phyloP scores from a whole-genome alignment of 805 yeast species.

The Suhomyces sp. region DNA sequence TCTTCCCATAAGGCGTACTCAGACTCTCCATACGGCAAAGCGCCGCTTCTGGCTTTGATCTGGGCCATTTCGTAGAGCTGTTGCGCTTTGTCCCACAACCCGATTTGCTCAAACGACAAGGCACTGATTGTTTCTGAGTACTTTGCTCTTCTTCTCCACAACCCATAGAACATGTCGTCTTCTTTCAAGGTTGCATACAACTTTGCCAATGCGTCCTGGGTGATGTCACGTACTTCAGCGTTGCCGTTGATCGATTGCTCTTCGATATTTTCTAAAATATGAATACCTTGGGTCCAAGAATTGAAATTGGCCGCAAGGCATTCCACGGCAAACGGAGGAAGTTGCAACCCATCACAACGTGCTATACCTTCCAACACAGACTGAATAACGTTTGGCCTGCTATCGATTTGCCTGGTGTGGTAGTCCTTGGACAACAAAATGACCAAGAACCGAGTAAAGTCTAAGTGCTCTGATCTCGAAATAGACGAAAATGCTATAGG shows the following conservation, averaged over 20 bases:
- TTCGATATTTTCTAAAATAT: slow-evolving; percentile 73
- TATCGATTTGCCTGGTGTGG: slow-evolving; percentile 85
- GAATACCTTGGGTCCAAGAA: slow-evolving; percentile 88
- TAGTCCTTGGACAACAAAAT: slow-evolving; percentile 83
- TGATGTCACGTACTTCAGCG: slow-evolving; percentile 74
- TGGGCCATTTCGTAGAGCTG: slow-evolving; percentile 95
- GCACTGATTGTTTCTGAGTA: slow-evolving; percentile 92
- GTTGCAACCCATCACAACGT: slow-evolving; percentile 62
- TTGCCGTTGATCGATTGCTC: slow-evolving; percentile 59
- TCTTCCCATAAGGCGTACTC: slow-evolving; percentile 98
- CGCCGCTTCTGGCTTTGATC: slow-evolving; percentile 93
- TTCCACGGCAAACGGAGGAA: slow-evolving; percentile 93
- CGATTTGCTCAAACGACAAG: slow-evolving; percentile 89
- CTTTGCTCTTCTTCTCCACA: slow-evolving; percentile 96
- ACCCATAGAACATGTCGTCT: slow-evolving; percentile 95
- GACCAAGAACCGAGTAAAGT: slow-evolving; percentile 78
- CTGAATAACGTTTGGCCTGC: slow-evolving; percentile 82
- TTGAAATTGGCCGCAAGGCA: slow-evolving; percentile 83
- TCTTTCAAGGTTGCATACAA: slow-evolving; percentile 85
- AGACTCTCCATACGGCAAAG: slow-evolving; percentile 89
- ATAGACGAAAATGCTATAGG: slow-evolving; percentile 75
- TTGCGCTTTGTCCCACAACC: slow-evolving; percentile 91
- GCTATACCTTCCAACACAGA: slow-evolving; percentile 83
- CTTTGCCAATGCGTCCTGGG: slow-evolving; percentile 87
- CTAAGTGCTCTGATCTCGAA: slow-evolving; percentile 76